These are phyloP conservation scores for Hippophae gyantsensis DNA, from an alignment of 306 rosid species.

Conservation along the genomic window DNA sequence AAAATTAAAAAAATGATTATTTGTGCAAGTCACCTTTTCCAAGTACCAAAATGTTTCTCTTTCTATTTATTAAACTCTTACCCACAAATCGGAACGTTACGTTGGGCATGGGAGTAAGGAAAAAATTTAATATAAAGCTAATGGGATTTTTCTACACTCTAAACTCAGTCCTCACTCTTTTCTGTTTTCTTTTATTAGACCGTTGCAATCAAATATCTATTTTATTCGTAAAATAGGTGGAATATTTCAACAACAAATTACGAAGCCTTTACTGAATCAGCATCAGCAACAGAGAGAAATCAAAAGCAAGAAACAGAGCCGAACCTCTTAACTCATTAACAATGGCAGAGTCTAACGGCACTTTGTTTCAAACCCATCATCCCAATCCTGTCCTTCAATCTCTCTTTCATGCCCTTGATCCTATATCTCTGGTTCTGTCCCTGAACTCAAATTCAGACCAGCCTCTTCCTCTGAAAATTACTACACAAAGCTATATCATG, in stretches of 20 bases:
- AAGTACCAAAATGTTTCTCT: too few species aligned
- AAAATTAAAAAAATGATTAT: too few species aligned
- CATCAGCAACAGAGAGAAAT: background rate
- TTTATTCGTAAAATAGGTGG: constrained; percentile 1
- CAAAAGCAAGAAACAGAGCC: constrained; percentile 1
- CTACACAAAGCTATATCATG: constrained; percentile 32
- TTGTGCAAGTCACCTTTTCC: too few species aligned
- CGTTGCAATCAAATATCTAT: constrained; percentile 37
- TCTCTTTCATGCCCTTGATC: constrained; percentile 57
- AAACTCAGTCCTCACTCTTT: background rate
- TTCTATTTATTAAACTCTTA: too few species aligned
- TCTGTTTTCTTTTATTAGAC: constrained; percentile 32
- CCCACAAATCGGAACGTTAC: too few species aligned
- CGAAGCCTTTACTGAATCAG: background rate
- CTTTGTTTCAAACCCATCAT: constrained; percentile 24
- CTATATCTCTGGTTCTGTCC: constrained; percentile 53
- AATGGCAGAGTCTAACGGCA: constrained; percentile 42
- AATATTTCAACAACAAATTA: background rate
- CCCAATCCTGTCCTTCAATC: constrained; percentile 26
- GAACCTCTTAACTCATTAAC: constrained; percentile 11
- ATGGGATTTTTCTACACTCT: too few species aligned
- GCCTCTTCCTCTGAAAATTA: constrained; percentile 36
- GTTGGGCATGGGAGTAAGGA: too few species aligned
- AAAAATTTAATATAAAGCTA: too few species aligned
- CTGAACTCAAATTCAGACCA: constrained; percentile 31